A percentile compares a stretch with the other conserved stretches of the same genome.
phyloP scores from a whole-genome alignment of 345 rosid genomes.

The Eucalyptus pauciflora region DNA sequence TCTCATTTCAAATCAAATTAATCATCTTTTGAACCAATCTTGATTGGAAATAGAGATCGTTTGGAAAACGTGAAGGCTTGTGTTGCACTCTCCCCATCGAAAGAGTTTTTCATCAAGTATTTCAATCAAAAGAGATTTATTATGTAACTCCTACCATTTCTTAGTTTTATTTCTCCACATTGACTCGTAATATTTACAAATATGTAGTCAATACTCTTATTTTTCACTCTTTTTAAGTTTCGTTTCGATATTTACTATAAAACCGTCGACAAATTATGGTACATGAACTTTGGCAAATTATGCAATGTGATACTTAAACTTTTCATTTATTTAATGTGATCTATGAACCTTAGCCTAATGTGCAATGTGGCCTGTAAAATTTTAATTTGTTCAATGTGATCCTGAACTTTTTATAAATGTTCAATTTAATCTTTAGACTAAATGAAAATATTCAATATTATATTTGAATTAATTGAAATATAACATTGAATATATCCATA shows the following conservation, averaged over 20 bases:
- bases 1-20: not conserved
- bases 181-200: too few species aligned
- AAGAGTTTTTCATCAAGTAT: not conserved
- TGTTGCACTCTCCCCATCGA: not conserved
- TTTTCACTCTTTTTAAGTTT: not conserved
- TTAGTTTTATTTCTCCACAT: not conserved
- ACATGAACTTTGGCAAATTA: not conserved
- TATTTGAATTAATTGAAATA: not conserved
- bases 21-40: not conserved
- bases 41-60: not conserved
- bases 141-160: not conserved
- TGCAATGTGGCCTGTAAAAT: accelerated
- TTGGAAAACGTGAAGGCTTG: not conserved
- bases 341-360: not conserved
- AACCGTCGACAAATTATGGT: not conserved
- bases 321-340: not conserved
- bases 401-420: too few species aligned
- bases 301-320: not conserved
- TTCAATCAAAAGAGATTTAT: not conserved
- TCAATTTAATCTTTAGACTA: not conserved
- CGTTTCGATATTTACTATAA: not conserved
- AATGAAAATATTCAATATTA: too few species aligned
- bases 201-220: not conserved
- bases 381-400: too few species aligned
- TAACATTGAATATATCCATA: too few species aligned